Evolutionary conservation across 2,329 filamentous ascomycete species (phyloP).

Genomic region (Pestalotiopsis sp.): DNA sequence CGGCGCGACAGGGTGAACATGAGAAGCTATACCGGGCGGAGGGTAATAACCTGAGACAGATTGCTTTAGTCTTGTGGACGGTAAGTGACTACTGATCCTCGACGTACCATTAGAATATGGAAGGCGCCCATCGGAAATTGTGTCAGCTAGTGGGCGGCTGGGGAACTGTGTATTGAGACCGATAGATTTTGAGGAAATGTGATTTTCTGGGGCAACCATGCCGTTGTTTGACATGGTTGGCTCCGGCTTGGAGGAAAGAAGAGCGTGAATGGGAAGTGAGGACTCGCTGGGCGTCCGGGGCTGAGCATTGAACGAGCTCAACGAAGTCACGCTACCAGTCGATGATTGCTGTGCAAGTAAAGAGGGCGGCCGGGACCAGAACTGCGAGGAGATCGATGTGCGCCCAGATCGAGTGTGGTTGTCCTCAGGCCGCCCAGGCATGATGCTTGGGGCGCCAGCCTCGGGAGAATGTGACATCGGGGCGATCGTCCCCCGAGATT

Average conservation of each 20-base stretch:
- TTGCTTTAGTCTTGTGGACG: conserved; percentile 5
- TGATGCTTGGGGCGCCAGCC: conserved; percentile 20
- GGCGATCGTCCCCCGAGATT: conserved; percentile 24
- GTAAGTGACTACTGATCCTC: neutral
- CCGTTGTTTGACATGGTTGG: conserved; percentile 18
- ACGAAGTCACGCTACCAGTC: conserved; percentile 43
- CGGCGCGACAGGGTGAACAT: neutral
- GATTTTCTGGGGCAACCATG: conserved; percentile 8
- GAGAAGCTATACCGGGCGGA: neutral
- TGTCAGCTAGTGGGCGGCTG: conserved; percentile 12
- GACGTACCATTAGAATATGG: conserved; percentile 8
- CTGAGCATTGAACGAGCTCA: conserved; percentile 38
- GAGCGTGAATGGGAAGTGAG: conserved; percentile 56
- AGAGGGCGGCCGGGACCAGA: conserved; percentile 39
- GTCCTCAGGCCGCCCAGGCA: conserved; percentile 19
- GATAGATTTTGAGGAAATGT: neutral
- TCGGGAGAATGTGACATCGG: conserved; percentile 29
- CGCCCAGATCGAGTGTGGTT: conserved; percentile 18
- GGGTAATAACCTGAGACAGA: neutral
- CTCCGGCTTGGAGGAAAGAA: conserved; percentile 47
- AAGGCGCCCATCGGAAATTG: neutral
- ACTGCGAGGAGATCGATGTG: conserved; percentile 24
- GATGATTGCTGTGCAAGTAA: conserved; percentile 51
- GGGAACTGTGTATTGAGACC: conserved; percentile 9
- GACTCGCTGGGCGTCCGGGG: conserved; percentile 52